phyloP scores from a whole-genome alignment of 768 basidiomycete species.

The Tubosaeta sp. region DNA sequence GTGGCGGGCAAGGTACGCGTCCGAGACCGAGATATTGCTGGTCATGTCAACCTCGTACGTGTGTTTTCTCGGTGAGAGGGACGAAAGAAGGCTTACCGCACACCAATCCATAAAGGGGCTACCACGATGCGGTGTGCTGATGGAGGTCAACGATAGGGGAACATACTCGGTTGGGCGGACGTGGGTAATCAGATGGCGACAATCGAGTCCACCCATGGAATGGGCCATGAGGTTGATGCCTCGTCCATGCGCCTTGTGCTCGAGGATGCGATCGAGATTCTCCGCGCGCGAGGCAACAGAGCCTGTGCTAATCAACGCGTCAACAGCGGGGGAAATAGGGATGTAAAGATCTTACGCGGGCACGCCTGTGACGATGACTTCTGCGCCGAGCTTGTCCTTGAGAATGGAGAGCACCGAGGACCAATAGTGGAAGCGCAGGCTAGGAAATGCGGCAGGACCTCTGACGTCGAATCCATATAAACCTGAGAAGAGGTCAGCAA shows the following conservation, averaged over 20 bases:
- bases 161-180: conserved; percentile 77
- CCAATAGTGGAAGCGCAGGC: conserved; percentile 92
- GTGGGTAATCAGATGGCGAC: conserved; percentile 86
- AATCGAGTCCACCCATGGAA: conserved; percentile 97
- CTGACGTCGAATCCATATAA: conserved; percentile 93
- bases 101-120: conserved; percentile 99
- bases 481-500: conserved; percentile 41
- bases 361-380: conserved; percentile 94
- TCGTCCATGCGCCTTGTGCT: conserved; percentile 60
- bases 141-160: conserved; percentile 81
- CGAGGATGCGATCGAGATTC: conserved; percentile 68
- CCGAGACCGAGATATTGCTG: conserved; percentile 93
- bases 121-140: conserved; percentile 92
- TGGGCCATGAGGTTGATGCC: conserved; percentile 93
- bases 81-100: conserved; percentile 45
- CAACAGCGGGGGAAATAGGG: background rate
- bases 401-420: conserved; percentile 79
- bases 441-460: conserved; percentile 78
- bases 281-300: conserved; percentile 80
- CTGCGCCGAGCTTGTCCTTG: conserved; percentile 76
- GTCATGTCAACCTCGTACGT: conserved; percentile 14
- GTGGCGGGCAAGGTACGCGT: conserved; percentile 37
- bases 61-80: conserved; percentile 3
- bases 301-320: conserved; percentile 60
- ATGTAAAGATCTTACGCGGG: conserved; percentile 60